Percentiles rank a stretch among this genome's conserved stretches.
Evolutionary conservation across 371 early-diverging fungal genomes (phyloP).

Genomic region (Mortierella sp.): DNA sequence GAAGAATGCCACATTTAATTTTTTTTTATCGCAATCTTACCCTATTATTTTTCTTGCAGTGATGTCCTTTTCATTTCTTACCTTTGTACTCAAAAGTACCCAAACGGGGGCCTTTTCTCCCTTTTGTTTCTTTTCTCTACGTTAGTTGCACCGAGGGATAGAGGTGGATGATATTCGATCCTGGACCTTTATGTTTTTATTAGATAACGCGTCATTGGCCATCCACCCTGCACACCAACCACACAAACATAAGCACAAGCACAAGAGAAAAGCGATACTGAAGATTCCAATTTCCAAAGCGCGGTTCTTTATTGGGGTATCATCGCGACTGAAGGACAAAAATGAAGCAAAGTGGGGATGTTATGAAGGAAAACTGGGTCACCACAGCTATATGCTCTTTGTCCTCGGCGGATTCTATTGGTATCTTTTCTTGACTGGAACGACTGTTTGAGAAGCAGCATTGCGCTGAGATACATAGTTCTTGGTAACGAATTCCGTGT

Average conservation of each 20-base stretch:
- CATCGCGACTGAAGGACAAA: neutral
- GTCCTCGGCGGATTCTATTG: neutral
- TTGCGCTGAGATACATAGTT: neutral
- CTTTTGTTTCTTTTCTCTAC: too few relatives aligned
- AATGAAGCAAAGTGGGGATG: neutral
- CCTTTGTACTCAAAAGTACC: neutral
- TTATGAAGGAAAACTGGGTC: neutral
- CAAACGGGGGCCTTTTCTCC: neutral
- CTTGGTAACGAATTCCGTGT: neutral
- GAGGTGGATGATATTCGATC: neutral
- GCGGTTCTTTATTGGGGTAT: neutral
- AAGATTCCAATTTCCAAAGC: conserved; percentile 1
- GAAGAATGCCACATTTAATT: neutral
- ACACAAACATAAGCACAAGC: neutral
- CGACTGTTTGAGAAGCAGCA: neutral
- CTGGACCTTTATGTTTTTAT: neutral
- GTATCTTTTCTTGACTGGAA: neutral
- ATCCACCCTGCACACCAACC: neutral
- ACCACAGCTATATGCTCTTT: neutral
- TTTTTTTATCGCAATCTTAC: neutral
- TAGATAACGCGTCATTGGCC: neutral
- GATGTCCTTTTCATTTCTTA: neutral
- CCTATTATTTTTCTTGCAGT: neutral
- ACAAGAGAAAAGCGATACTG: too few relatives aligned
- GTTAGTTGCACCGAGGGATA: neutral